These are phyloP conservation scores for Lepidium aucheri DNA, from an alignment of 345 rosid species.

Conservation along the genomic window DNA sequence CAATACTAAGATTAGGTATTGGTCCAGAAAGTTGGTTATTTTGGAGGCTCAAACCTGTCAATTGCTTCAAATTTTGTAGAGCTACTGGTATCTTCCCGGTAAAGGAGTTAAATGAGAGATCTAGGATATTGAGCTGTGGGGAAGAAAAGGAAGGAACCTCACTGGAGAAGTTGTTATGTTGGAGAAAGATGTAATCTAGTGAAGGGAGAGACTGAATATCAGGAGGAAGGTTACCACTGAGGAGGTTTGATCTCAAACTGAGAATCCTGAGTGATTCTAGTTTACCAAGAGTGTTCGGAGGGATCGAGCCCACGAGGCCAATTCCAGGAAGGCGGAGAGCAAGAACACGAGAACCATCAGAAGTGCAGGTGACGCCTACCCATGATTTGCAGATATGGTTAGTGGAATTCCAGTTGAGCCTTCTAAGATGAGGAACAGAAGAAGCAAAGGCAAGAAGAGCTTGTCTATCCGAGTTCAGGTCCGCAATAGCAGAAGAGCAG, in stretches of 20 bases:
- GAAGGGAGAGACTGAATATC: conserved; percentile 53
- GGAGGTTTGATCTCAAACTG: conserved; percentile 63
- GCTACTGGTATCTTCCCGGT: conserved; percentile 45
- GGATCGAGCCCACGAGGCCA: conserved; percentile 67
- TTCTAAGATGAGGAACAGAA: conserved; percentile 48
- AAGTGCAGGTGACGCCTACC: conserved; percentile 59
- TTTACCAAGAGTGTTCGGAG: conserved; percentile 60
- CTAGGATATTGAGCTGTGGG: conserved; percentile 37
- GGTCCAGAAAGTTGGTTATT: conserved; percentile 52
- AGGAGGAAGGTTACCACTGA: conserved; percentile 64
- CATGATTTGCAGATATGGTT: conserved; percentile 55
- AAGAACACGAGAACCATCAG: conserved; percentile 32
- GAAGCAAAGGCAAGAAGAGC: conserved; percentile 58
- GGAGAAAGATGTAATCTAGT: conserved; percentile 63
- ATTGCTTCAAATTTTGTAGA: conserved; percentile 38
- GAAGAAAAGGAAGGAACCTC: conserved; percentile 50
- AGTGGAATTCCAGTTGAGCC: conserved; percentile 54
- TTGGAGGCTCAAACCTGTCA: conserved; percentile 50
- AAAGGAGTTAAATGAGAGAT: conserved; percentile 61
- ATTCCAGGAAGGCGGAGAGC: conserved; percentile 61
- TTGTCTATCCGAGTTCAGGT: conserved; percentile 54
- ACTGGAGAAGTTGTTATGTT: conserved; percentile 65
- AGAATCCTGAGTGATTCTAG: conserved; percentile 50
- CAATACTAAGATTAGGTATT: conserved; percentile 39
- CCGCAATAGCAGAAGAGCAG: conserved; percentile 38